phyloP scores from a whole-genome alignment of 345 rosid genomes.

The Draba incana region DNA sequence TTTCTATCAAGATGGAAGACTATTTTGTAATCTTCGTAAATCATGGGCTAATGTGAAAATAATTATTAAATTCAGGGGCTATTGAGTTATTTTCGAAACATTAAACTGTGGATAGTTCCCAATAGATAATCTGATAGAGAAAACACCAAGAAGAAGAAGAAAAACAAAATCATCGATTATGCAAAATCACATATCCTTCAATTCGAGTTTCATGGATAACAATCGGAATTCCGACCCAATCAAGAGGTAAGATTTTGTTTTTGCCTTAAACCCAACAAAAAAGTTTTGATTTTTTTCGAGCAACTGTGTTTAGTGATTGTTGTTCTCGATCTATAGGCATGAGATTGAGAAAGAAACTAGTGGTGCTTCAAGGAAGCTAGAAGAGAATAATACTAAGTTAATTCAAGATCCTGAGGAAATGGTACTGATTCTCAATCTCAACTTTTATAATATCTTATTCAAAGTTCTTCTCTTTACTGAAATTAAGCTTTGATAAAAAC shows the following conservation, averaged over 20 bases:
- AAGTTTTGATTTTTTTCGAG: not conserved
- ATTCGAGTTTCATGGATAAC: conserved; percentile 35
- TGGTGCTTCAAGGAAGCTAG: conserved; percentile 47
- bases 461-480: conserved; percentile 16
- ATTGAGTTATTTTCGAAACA: not conserved
- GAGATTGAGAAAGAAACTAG: conserved; percentile 45
- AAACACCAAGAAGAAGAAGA: not conserved
- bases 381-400: conserved; percentile 45
- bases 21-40: conserved; percentile 9
- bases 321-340: conserved; percentile 41
- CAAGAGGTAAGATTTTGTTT: conserved; percentile 27
- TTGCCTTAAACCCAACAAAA: conserved; percentile 2
- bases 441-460: conserved; percentile 6
- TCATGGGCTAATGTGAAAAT: not conserved
- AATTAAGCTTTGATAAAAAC: conserved; percentile 17
- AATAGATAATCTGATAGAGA: conserved; percentile 1
- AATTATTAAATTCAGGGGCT: not conserved
- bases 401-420: conserved; percentile 64
- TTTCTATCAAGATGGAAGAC: not conserved
- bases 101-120: conserved; percentile 6
- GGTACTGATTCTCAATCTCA: conserved; percentile 48
- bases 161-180: no score
- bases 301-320: conserved; percentile 26
- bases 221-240: conserved; percentile 28
- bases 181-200: conserved; percentile 28